Evolutionary conservation across 2,329 filamentous ascomycete genomes (phyloP), one percentile per base, ranked within the genome.

Genomic region (Cryphonectria radicalis): DNA sequence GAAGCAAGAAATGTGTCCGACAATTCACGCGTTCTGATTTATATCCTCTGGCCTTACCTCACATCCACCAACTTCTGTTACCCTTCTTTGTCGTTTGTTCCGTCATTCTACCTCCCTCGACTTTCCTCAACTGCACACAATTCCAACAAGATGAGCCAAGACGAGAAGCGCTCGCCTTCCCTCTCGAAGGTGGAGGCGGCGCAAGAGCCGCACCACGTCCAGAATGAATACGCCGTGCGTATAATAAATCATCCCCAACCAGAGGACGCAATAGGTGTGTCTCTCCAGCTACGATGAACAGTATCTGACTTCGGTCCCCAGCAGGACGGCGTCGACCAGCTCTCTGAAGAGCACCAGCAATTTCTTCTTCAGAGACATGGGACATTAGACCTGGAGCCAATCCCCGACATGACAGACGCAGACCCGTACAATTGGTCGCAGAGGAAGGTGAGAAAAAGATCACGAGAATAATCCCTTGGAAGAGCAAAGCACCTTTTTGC

Each of bases 341-440:
- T 86, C 19, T 78, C 83, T 7, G 77, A 80, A 64, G 81, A 83
- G 67, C 84, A 86, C 74, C 80, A 81, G 22, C 80, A 86, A 62
- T 89, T 87, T 76, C 80, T 89, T 6, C 77, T 88, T 14, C 74
- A 81, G 42, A 81, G 83, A 69, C 86, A 89, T 81, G 87, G 87
- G 65, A 88, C 85, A 0, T 75, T 88, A 35, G 82, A 87, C 28
- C 81, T 89, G 4, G 84, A 88, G 64, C 87, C 87, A 1, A 76
- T 89, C 19, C 87, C 87, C 1, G 81, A 81, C 43, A 81, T 82
- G 74, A 81, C 81, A 50, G 82, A 84, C 69, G 84, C 83, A 3
- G 86, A 89, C 75, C 87, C 87, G 0, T 87, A 86, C 76, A 89
- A 89, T 72, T 89, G 86, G 86, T 82, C 85, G 2, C 76, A 75